Evolutionary conservation across 805 yeast species (phyloP), one percentile per base, ranked within the genome.

Genomic region (Metschnikowia vanudenii): DNA sequence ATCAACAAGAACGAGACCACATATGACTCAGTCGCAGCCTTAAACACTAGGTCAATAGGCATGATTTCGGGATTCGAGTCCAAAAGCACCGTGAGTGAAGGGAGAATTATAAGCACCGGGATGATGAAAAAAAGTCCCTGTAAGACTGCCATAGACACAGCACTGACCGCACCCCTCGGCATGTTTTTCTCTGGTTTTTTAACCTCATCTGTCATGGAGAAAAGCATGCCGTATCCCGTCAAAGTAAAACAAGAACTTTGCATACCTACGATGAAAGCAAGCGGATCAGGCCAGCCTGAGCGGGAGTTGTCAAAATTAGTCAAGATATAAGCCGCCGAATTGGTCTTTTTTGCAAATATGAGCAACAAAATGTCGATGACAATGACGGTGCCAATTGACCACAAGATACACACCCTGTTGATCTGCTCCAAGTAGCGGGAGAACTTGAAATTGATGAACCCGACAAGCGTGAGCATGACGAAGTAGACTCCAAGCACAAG

Each of bases 131-230:
- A 74, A 12, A 87, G 62, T 0, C 96, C 96, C 12, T 84, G 81
- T n/a, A 80, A 50, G 0, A 84, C 76, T 9, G 92, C 79, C 38
- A 85, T 73, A 35, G 79, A 43, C 13, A 86, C 85, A 2, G 94
- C 80, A 40, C 76, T 70, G 1, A 85, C 64, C 59, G 88, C 80
- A 4, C 94, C 94, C 53, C 77, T 76, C 13, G 96, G 90, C 57
- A 88, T 83, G 42, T 81, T 82, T 46, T 69, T 76, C 59, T 88
- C 94, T 0, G 96, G 92, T 18, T 71, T 71, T 51, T 81, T 77
- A 13, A 88, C 94, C 64, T 88, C 96, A 57, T 88, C 96, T 39
- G 90, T 81, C 72, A 88, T 78, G 5, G 92, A 82, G 16, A 88
- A 86, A 22, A 88, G 71, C 79, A 87, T 81, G 22, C 92, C 92